Base-by-base conservation (phyloP, 108 stramenopile genomes). In the Nitzschia palea region DNA sequence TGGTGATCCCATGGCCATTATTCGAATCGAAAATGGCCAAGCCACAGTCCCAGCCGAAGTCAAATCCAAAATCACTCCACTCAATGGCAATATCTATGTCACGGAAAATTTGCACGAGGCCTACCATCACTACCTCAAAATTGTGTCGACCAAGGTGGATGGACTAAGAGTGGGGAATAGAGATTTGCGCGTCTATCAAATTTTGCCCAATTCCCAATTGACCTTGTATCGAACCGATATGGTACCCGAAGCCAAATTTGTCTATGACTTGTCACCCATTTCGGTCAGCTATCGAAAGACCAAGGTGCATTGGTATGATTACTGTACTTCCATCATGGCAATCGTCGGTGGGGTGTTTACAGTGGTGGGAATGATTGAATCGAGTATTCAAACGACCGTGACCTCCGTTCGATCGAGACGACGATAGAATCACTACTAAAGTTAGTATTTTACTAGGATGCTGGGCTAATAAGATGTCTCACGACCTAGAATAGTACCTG, bases 321-420 rank as follows among this genome's bases (percentile, higher is more conserved):
- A 97, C 65, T 37, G 96, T 29, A 99, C 97, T 2, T 91, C 86
- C 33, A 34, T 99, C 31, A 82, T 95, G 74, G 97, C 98, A 14
- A 94, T 97, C 35, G 80, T 99, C 23, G 98, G 98, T 26, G 98
- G 98, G 1, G 90, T 91, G 5, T 98, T 98, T 74, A 97, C 98
- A 9, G 86, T 97, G 12, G 58, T 98, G 6, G 97, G 98, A 12
- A 68, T 98, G 67, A 58, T 98, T 36, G 93, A 96, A 58, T 79
- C 79, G 4, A 62, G 72, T 20, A 55, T 93, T 20, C 43, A 62
- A 32, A 47, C 73, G 6, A 55, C 56, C 8, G 48, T 69, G 51
- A 53, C 1, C 0, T 29, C 62, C 4, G 62, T 47, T 9, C 27
- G 45, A 37, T 48, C 65, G 17, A 33, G 51, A 25, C 44, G 65